Base-by-base conservation (phyloP, 1,284 basidiomycete genomes). In the Amylostereum areolatum region DNA sequence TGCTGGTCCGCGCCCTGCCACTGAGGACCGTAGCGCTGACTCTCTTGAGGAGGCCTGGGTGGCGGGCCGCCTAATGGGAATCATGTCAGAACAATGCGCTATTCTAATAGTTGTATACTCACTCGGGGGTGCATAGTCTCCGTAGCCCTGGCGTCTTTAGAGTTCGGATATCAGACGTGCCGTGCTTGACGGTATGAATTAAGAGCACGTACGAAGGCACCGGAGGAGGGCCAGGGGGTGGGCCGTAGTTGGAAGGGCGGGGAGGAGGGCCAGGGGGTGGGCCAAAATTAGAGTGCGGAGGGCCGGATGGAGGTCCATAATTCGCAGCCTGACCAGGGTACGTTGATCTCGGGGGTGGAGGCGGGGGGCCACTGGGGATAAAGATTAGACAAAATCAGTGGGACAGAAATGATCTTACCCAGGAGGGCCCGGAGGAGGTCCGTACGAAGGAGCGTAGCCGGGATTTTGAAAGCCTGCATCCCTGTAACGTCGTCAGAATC, bases 11-110 rank as follows among this genome's bases (percentile, higher is more conserved):
- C 58, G 32, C 68, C 74, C 61, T 83, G 71, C 49, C 78, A 71
- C 49, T 78, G 77, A 8, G 83, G 81, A 0, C 86, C 85, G 57
- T 87, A 91, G 56, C 75, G 66, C 62, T 92, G 90, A 39, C 77
- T 68, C 36, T 76, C 71, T 5, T 69, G 62, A 1, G 89, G 89
- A 3, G 87, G 85, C 56, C 71, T 72, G 5, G 69, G 69, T n/a
- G 73, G 71, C 0, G 71, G 66, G 8, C 63, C 69, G 46, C 60
- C 69, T 71, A 18, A 29, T 10, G 18, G 34, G 25, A 12, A 18
- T 18, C 18, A 18, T 18, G 18, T 18, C 18, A 18, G 18, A 18
- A 18, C 18, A 18, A 18, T 18, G 18, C 18, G 18, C 18, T 18
- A 18, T 18, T 18, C 18, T 18, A 18, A n/a, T 43, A n/a, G 25